Conservation (phyloP, 2,329 filamentous ascomycete species). For the Fusarium sp. region DNA sequence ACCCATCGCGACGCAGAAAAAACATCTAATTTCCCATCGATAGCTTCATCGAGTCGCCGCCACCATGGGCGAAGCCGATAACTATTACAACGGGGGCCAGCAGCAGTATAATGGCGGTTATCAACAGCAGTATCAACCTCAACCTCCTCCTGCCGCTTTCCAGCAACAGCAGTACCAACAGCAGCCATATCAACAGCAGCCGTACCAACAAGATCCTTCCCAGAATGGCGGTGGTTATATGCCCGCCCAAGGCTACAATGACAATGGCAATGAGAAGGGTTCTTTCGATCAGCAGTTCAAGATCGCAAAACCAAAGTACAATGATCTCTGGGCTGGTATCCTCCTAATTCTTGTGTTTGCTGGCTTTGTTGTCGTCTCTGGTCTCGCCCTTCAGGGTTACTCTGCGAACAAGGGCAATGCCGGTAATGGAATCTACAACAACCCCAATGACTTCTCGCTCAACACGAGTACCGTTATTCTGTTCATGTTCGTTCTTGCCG, state of each 20-base stretch:
- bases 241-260: constrained; percentile 51
- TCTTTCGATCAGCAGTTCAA: constrained; percentile 85
- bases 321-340: constrained; percentile 89
- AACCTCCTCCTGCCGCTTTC: constrained; percentile 33
- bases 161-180: constrained; percentile 42
- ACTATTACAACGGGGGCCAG: constrained; percentile 46
- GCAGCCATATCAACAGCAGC: constrained; percentile 37
- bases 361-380: constrained; percentile 82
- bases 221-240: constrained; percentile 49
- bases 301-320: constrained; percentile 84
- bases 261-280: constrained; percentile 58
- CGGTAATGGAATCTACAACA: constrained; percentile 79
- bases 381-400: constrained; percentile 80
- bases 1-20: constrained; percentile 6
- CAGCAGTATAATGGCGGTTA: constrained; percentile 41
- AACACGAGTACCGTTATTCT: constrained; percentile 88
- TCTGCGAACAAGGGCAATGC: constrained; percentile 69
- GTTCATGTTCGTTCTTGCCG: constrained; percentile 80
- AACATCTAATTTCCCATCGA: not conserved
- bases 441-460: constrained; percentile 72
- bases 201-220: constrained; percentile 42
- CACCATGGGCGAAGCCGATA: constrained; percentile 52
- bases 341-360: constrained; percentile 77
- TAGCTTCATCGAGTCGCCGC: constrained; percentile 10
- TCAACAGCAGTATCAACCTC: constrained; percentile 45